These are phyloP conservation scores for Boletales sp. DNA, from an alignment of 768 basidiomycete species.

Conservation along the genomic window DNA sequence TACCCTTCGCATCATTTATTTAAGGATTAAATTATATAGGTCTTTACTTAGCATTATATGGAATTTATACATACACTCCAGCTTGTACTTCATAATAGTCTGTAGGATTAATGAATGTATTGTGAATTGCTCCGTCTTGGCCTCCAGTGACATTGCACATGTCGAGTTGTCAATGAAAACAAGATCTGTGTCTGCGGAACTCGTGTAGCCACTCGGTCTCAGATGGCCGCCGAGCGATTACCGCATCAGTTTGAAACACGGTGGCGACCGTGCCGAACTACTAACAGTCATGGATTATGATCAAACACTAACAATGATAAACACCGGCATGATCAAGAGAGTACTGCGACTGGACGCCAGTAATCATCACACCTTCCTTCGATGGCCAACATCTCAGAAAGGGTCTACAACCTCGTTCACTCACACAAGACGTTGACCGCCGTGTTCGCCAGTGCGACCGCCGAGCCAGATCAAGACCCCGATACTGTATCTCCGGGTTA, in stretches of 20 bases:
- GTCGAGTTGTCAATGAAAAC: too few species aligned
- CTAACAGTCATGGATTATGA: too few species aligned
- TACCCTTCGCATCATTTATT: slow-evolving; percentile 9
- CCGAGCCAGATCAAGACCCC: slow-evolving; percentile 16
- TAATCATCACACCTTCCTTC: neutral
- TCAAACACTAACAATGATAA: too few species aligned
- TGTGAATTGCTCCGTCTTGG: neutral
- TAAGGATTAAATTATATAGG: slow-evolving; percentile 15
- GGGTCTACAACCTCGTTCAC: slow-evolving; percentile 30
- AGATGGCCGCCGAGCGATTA: too few species aligned
- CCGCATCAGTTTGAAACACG: too few species aligned
- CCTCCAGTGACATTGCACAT: too few species aligned
- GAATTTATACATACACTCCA: neutral
- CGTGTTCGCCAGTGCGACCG: slow-evolving; percentile 37
- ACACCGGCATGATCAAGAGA: too few species aligned
- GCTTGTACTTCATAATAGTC: slow-evolving; percentile 7
- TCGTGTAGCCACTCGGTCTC: too few species aligned
- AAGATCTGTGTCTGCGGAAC: too few species aligned
- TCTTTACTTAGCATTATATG: slow-evolving; percentile 1
- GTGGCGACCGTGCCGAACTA: too few species aligned
- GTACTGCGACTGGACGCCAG: too few species aligned
- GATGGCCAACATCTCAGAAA: slow-evolving; percentile 28
- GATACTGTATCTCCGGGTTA: slow-evolving; percentile 26
- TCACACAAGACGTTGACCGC: slow-evolving; percentile 38
- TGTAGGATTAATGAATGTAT: neutral